Base-by-base conservation (phyloP, 495 filamentous ascomycete genomes). In the Daldinia bambusicola region DNA sequence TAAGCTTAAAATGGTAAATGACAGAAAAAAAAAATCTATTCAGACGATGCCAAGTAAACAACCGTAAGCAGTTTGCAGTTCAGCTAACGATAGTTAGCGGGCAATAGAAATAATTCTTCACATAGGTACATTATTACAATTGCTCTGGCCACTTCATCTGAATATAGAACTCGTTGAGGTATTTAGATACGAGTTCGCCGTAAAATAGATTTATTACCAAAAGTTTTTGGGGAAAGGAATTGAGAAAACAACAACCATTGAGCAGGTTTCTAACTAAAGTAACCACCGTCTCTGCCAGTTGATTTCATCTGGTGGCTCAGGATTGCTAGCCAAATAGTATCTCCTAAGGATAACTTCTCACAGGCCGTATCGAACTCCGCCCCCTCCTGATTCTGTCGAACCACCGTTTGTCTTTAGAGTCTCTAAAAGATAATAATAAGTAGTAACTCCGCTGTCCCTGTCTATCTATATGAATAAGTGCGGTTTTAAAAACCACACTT, bases 1-100 rank as follows among this genome's bases (percentile, higher is more conserved):
- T 48, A 48, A 48, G 43, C 43, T 48, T 48, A 22, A 48, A 48
- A 22, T 22, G 18, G 12, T 4, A 48, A 48, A 48, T 48, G 43
- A 48, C 16, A 7, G 4, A 22, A 20, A 45, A 20, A 10, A 48
- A 45, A 48, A 10, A 10, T 48, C 16, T 9, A 18, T 20, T 8
- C 10, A 14, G 16, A 9, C 43, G 10, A 16, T 22, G 2, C 6
- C 43, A 48, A 48, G 18, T 22, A 48, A 2, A 10, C 18, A n/a
- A 20, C 43, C 8, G 43, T 48, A 48, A 48, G 43, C 16, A 48
- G 43, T 22, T 22, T 22, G 43, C 43, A 22, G 18, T 48, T 48
- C 4, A 48, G 18, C n/a, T 22, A 22, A 13, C 18, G 18, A 48
- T 10, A 6, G 18, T 22, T 48, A 4, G 9, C 43, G 26, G 1